Percentiles rank a stretch among this genome's conserved stretches.
phyloP scores from a whole-genome alignment of 192 early-diverging fungal species.

The Chytriomyces sp. region DNA sequence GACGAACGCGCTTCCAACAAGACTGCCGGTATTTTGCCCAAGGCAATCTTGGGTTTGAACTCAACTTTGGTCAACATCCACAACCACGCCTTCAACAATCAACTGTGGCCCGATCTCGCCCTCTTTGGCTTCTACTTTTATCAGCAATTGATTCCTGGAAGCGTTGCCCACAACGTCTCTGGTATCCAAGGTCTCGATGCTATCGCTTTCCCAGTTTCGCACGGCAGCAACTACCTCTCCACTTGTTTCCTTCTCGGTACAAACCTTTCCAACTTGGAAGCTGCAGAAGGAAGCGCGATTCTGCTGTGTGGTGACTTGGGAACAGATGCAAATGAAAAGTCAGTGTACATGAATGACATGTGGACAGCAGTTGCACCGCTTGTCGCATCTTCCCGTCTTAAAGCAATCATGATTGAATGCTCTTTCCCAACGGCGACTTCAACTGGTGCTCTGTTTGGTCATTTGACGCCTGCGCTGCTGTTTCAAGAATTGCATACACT shows the following conservation, averaged over 20 bases:
- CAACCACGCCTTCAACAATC: conserved; percentile 21
- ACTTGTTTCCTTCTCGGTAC: conserved; percentile 28
- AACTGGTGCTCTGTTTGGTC: conserved; percentile 7
- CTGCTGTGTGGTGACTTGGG: conserved; percentile 32
- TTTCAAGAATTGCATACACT: conserved; percentile 17
- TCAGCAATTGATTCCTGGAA: background rate
- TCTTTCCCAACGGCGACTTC: conserved; percentile 18
- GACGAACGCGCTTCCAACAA: background rate
- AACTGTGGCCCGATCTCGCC: conserved; percentile 24
- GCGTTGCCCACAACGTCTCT: background rate
- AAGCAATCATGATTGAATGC: conserved; percentile 30
- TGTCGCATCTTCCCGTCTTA: background rate
- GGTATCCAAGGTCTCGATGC: background rate
- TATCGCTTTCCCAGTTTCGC: conserved; percentile 3
- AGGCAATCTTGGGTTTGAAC: conserved; percentile 8
- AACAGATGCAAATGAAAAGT: conserved; percentile 8
- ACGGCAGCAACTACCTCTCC: conserved; percentile 6
- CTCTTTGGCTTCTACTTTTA: conserved; percentile 6
- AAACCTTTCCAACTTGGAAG: background rate
- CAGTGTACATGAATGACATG: background rate
- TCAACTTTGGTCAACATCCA: background rate
- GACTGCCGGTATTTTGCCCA: background rate
- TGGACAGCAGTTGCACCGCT: conserved; percentile 24
- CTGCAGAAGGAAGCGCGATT: background rate
- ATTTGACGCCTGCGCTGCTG: conserved; percentile 28